These are phyloP conservation scores for Saccharomyces hybrid DNA, from an alignment of 1,139 yeast genomes.

Conservation along the genomic window DNA sequence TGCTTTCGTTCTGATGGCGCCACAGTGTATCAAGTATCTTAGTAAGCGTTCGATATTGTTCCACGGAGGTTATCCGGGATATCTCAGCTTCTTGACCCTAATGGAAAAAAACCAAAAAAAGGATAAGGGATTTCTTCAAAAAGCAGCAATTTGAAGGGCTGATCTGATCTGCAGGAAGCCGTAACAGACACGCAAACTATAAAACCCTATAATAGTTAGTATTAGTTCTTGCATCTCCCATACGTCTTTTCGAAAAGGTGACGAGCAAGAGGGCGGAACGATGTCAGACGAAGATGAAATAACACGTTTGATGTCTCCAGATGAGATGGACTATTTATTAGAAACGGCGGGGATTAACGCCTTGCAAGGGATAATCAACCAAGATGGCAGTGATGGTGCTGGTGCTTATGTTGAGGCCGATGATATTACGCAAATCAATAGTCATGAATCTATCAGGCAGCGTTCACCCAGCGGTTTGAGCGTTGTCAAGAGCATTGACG, in stretches of 20 bases:
- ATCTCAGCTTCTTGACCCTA: neutral
- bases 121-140: neutral
- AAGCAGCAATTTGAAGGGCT: neutral
- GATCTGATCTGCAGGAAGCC: neutral
- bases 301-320: neutral
- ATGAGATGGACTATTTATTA: neutral
- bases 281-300: neutral
- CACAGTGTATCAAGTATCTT: neutral
- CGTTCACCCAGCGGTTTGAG: neutral
- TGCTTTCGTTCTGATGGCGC: neutral
- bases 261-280: neutral
- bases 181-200: neutral
- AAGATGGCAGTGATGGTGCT: neutral
- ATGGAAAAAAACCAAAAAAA: neutral
- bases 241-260: neutral
- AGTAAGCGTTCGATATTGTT: neutral
- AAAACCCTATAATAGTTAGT: neutral
- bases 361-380: neutral
- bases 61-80: neutral
- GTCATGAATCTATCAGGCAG: neutral
- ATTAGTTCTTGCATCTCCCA: neutral
- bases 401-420: neutral
- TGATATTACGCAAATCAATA: neutral
- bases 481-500: neutral
- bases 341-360: neutral